Evolutionary conservation across 2,329 filamentous ascomycete genomes (phyloP).

Genomic region (Onygena corvina): DNA sequence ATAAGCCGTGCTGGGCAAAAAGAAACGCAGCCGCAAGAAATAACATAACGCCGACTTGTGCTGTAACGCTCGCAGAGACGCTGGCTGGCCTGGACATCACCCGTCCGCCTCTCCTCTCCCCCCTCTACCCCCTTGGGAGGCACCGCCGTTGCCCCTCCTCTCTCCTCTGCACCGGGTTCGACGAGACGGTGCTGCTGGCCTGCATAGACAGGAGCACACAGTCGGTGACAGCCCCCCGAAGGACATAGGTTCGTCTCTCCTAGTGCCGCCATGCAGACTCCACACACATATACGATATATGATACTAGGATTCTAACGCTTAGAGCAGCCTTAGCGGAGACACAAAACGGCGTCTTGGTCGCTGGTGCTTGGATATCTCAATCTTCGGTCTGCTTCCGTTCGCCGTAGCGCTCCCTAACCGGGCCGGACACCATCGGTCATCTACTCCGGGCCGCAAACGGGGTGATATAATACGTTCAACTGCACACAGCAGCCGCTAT

Average conservation of each 20-base stretch:
- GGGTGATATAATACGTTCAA: too few relatives aligned
- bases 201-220: too few relatives aligned
- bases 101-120: too few relatives aligned
- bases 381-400: neutral
- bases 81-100: too few relatives aligned
- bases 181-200: too few relatives aligned
- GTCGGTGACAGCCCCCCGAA: neutral
- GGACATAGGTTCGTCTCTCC: neutral
- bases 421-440: neutral
- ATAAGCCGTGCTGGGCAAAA: conserved; percentile 1
- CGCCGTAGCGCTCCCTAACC: neutral
- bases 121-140: too few relatives aligned
- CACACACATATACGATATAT: too few relatives aligned
- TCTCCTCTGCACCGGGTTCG: too few relatives aligned
- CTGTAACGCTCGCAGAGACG: too few relatives aligned
- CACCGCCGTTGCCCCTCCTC: too few relatives aligned
- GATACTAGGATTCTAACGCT: neutral
- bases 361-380: neutral
- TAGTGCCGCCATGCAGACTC: too few relatives aligned
- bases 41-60: neutral
- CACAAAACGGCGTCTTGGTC: neutral
- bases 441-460: neutral
- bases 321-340: neutral
- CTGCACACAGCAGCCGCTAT: too few relatives aligned
- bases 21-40: neutral